phyloP scores from a whole-genome alignment of 2,329 filamentous ascomycete genomes.

The Tolypocladium nubicola region DNA sequence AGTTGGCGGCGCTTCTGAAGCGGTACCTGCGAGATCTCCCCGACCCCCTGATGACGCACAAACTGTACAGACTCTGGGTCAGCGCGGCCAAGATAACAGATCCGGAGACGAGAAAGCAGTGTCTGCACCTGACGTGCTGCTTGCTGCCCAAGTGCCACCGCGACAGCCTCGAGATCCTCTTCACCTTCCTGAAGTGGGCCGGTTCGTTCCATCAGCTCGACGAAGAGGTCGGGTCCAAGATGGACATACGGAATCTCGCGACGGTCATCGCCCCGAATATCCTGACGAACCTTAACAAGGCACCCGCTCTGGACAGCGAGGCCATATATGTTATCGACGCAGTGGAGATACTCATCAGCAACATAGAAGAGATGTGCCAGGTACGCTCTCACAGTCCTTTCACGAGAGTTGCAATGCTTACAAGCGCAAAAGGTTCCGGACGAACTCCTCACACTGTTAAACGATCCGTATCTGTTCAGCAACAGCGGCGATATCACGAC shows the following conservation, averaged over 20 bases:
- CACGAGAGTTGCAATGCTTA: background rate
- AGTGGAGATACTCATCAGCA: constrained; percentile 80
- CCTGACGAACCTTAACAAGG: constrained; percentile 60
- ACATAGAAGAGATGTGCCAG: constrained; percentile 95
- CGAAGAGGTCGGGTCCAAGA: constrained; percentile 94
- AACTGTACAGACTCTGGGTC: constrained; percentile 85
- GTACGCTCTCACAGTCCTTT: constrained; percentile 41
- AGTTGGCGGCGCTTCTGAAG: constrained; percentile 87
- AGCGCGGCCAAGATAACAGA: constrained; percentile 81
- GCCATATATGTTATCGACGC: constrained; percentile 91
- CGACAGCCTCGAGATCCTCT: constrained; percentile 89
- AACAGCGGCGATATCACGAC: constrained; percentile 81
- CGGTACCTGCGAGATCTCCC: constrained; percentile 91
- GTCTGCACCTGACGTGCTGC: constrained; percentile 86
- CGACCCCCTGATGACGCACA: constrained; percentile 89
- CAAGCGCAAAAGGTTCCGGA: constrained; percentile 63
- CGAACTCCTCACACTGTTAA: constrained; percentile 76
- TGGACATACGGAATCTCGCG: constrained; percentile 95
- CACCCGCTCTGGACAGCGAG: constrained; percentile 64
- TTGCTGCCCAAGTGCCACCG: constrained; percentile 84
- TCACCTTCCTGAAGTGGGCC: constrained; percentile 94
- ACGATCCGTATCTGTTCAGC: constrained; percentile 73
- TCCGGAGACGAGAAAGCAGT: constrained; percentile 68
- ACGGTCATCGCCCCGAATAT: constrained; percentile 98
- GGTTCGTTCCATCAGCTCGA: constrained; percentile 96